These are phyloP conservation scores for Pythium angustatum DNA, from an alignment of 352 stramenopile genomes.

Conservation along the genomic window DNA sequence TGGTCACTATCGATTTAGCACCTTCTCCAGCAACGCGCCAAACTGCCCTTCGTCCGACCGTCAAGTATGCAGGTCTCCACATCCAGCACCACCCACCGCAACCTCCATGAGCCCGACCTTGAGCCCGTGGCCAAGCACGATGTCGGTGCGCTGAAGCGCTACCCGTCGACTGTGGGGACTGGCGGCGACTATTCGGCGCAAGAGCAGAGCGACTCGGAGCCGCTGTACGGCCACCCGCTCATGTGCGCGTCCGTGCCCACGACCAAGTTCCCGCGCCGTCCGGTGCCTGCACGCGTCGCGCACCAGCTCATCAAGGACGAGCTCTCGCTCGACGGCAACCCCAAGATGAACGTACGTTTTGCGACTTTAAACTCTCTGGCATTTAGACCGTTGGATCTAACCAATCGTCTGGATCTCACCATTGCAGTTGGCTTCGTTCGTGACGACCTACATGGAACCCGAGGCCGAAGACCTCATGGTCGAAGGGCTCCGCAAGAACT, in stretches of 20 bases:
- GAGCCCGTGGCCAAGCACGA: conserved; percentile 10
- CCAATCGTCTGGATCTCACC: background rate
- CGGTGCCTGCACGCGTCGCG: conserved; percentile 77
- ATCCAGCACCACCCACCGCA: conserved; percentile 8
- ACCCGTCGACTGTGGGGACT: background rate
- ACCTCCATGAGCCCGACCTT: conserved; percentile 10
- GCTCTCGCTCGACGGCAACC: conserved; percentile 87
- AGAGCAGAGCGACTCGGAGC: conserved; percentile 44
- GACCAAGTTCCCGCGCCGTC: conserved; percentile 59
- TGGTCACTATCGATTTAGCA: conserved; percentile 14
- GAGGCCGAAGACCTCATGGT: conserved; percentile 91
- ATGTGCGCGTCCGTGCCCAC: conserved; percentile 68
- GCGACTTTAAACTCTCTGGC: too few species aligned
- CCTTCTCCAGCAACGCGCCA: background rate
- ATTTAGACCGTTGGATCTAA: background rate
- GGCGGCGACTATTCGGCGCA: conserved; percentile 32
- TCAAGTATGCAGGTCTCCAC: conserved; percentile 22
- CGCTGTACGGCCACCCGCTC: conserved; percentile 82
- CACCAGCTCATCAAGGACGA: conserved; percentile 91
- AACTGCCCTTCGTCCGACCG: background rate
- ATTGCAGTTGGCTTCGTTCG: conserved; percentile 80
- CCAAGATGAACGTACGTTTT: conserved; percentile 85
- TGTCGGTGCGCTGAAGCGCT: conserved; percentile 4
- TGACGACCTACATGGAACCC: conserved; percentile 92
- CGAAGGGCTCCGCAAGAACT: conserved; percentile 89